Conservation (phyloP, 2,329 filamentous ascomycete species). For the Colletotrichum kahawae region DNA sequence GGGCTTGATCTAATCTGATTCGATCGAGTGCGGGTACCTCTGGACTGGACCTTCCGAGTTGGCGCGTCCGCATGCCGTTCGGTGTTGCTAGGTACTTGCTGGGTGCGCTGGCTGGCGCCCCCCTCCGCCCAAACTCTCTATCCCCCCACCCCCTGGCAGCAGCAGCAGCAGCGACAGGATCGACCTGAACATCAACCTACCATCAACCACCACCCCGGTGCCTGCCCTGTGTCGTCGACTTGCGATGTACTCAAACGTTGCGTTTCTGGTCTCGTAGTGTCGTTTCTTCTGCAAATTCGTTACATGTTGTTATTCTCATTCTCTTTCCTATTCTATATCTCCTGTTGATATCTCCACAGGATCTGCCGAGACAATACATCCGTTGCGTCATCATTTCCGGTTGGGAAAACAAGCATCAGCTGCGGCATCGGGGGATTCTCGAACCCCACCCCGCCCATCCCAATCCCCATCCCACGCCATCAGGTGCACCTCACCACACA, state of each 20-base stretch:
- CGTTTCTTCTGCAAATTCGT: neutral
- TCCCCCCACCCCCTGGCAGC: neutral
- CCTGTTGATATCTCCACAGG: neutral
- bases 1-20: constrained; percentile 2
- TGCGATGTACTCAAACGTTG: constrained; percentile 3
- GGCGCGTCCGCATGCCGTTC: neutral
- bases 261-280: neutral
- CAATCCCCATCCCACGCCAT: constrained; percentile 1
- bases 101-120: neutral
- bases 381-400: constrained; percentile 12
- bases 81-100: neutral
- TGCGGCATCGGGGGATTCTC: constrained; percentile 20
- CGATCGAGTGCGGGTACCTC: neutral
- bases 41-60: neutral
- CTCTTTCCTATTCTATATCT: neutral
- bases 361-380: constrained; percentile 6
- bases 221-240: neutral
- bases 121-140: neutral
- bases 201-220: neutral
- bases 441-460: constrained; percentile 10
- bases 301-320: neutral
- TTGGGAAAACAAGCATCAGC: neutral
- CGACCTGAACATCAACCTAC: neutral
- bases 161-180: neutral
- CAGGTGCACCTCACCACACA: neutral